phyloP scores from a whole-genome alignment of 495 filamentous ascomycete species.

The Neurospora hispaniola region DNA sequence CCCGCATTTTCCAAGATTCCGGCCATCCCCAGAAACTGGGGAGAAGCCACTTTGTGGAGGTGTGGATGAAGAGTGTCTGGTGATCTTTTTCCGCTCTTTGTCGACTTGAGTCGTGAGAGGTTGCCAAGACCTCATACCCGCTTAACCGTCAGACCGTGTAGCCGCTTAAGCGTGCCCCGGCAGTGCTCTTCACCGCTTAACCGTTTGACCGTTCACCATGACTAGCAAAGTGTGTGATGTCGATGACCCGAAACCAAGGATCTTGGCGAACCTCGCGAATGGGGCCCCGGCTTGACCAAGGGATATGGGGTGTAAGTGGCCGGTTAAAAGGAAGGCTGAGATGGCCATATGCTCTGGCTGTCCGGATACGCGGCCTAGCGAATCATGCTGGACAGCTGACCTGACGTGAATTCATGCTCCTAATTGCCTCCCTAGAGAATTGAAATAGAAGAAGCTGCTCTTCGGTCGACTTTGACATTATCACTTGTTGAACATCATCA shows the following conservation, averaged over 20 bases:
- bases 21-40: background rate
- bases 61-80: background rate
- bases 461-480: background rate
- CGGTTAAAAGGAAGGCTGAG: background rate
- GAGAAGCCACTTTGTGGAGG: background rate
- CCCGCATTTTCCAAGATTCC: background rate
- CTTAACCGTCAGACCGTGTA: background rate
- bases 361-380: background rate
- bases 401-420: background rate
- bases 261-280: background rate
- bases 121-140: background rate
- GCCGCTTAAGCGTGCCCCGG: background rate
- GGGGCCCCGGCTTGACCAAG: background rate
- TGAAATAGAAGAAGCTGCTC: background rate
- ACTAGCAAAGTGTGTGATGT: background rate
- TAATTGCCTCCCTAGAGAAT: background rate
- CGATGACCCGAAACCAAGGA: background rate
- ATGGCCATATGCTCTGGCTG: background rate
- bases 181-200: background rate
- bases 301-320: background rate
- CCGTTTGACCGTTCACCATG: background rate
- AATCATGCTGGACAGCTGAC: background rate
- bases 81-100: background rate
- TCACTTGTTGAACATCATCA: background rate
- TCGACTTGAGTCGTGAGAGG: background rate